phyloP scores from a whole-genome alignment of 345 rosid species.

The Citrus hindsii region DNA sequence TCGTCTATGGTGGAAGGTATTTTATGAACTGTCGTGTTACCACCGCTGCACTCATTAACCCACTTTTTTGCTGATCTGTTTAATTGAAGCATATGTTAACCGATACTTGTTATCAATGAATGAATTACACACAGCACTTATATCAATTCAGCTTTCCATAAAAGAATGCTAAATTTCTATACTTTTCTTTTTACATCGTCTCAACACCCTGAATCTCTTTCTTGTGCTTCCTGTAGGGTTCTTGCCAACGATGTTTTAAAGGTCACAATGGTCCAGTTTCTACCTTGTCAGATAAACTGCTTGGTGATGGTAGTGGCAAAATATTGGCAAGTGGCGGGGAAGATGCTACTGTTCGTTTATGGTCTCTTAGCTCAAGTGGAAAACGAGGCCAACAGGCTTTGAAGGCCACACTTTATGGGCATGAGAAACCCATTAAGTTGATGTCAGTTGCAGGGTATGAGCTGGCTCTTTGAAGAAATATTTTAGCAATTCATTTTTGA shows the following conservation, averaged over 20 bases:
- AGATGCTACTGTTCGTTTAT: slow-evolving; percentile 63
- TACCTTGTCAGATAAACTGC: slow-evolving; percentile 53
- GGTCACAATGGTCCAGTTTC: slow-evolving; percentile 60
- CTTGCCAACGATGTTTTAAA: slow-evolving; percentile 52
- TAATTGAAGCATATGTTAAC: background rate
- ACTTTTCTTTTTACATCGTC: background rate
- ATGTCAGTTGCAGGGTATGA: slow-evolving; percentile 67
- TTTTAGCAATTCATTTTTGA: slow-evolving; percentile 8
- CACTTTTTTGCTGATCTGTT: background rate
- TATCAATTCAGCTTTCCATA: background rate
- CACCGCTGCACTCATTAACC: background rate
- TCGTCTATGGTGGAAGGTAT: slow-evolving; percentile 81
- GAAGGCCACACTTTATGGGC: slow-evolving; percentile 61
- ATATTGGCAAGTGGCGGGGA: slow-evolving; percentile 72
- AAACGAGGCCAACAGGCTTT: slow-evolving; percentile 56
- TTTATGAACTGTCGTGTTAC: slow-evolving; percentile 1
- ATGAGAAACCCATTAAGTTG: slow-evolving; percentile 51
- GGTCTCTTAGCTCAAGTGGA: slow-evolving; percentile 60
- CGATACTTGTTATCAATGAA: background rate
- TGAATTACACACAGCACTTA: background rate
- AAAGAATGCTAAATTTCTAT: background rate
- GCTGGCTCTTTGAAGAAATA: slow-evolving; percentile 2
- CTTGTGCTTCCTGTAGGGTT: slow-evolving; percentile 32
- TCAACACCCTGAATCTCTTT: background rate
- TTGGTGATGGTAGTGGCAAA: slow-evolving; percentile 43